phyloP scores from a whole-genome alignment of 2,329 filamentous ascomycete genomes.

The Aspergillus sp. region DNA sequence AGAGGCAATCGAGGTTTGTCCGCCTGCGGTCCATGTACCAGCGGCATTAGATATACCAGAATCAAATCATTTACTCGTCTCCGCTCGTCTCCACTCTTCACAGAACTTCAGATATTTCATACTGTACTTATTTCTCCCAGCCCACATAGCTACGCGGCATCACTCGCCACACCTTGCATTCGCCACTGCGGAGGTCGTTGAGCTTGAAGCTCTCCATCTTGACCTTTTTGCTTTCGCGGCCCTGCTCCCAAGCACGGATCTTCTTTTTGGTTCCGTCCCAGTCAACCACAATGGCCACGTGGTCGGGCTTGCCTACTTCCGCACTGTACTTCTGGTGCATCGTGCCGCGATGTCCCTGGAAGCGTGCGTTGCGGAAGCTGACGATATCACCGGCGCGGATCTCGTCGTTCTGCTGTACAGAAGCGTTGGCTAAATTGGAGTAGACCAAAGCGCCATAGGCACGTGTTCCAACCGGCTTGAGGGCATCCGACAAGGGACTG shows the following conservation, averaged over 20 bases:
- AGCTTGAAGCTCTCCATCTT: slow-evolving; percentile 93
- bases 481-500: slow-evolving; percentile 68
- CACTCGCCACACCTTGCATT: slow-evolving; percentile 96
- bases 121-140: slow-evolving; percentile 60
- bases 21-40: slow-evolving; percentile 20
- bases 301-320: slow-evolving; percentile 84
- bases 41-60: slow-evolving; percentile 24
- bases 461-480: slow-evolving; percentile 82
- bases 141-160: slow-evolving; percentile 92
- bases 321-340: slow-evolving; percentile 92
- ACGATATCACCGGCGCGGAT: slow-evolving; percentile 93
- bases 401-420: slow-evolving; percentile 85
- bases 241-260: slow-evolving; percentile 92
- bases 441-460: slow-evolving; percentile 92
- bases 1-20: background rate
- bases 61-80: slow-evolving; percentile 25
- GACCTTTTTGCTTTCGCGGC: slow-evolving; percentile 87
- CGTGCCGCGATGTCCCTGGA: slow-evolving; percentile 91
- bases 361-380: slow-evolving; percentile 86
- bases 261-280: slow-evolving; percentile 99
- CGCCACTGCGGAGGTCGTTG: slow-evolving; percentile 85
- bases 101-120: slow-evolving; percentile 5
- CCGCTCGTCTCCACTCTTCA: slow-evolving; percentile 6
- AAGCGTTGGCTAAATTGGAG: slow-evolving; percentile 90
- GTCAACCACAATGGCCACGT: slow-evolving; percentile 88